Evolutionary conservation across 73 alveolate species (phyloP), one percentile per base, ranked within the genome.

Genomic region (Tetrahymena thermophila): DNA sequence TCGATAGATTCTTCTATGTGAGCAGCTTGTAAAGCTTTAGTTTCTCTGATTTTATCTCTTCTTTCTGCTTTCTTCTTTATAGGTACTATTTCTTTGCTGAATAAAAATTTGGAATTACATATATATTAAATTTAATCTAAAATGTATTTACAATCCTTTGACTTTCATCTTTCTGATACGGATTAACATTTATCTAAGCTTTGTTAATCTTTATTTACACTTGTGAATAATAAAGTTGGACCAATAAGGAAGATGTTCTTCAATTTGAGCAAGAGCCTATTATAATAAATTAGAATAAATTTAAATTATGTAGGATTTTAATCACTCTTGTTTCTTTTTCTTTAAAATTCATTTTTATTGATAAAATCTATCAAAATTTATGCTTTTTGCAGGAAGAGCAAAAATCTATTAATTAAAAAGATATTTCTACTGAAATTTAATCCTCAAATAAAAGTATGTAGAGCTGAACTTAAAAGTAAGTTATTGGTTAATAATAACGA

Each of bases 161-260:
- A 99, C 96, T 96, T 97, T 96, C 97, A 98, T 97, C 96, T 98
- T 99, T 96, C 99, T 96, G 96, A 97, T 97, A 95, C 99, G 97
- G 57, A 99, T 97, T 85, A 99, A 96, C 99, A 99, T 98, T 96
- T 99, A 99, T 94, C 99, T 97, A 84, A 99, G 97, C 97, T 99
- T 99, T 50, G 99, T 99, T 35, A 99, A 97, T 94, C 99, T 97
- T 96, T 99, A 99, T 97, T 99, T 99, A 98, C 99, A 98, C 94
- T 99, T 99, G 97, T 99, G 99, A 93, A 97, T 95, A 94, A 98
- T 98, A 96, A 98, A 98, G 94, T 97, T 99, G 8, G 99, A 98
- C 99, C 99, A 99, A 97, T 97, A 99, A 98, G 98, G 99, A 55
- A 99, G 98, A 93, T 99, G 98, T 85, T 96, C 98, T 97, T 99